phyloP scores from a whole-genome alignment of 2,329 filamentous ascomycete genomes.

The Calycina herbarum region DNA sequence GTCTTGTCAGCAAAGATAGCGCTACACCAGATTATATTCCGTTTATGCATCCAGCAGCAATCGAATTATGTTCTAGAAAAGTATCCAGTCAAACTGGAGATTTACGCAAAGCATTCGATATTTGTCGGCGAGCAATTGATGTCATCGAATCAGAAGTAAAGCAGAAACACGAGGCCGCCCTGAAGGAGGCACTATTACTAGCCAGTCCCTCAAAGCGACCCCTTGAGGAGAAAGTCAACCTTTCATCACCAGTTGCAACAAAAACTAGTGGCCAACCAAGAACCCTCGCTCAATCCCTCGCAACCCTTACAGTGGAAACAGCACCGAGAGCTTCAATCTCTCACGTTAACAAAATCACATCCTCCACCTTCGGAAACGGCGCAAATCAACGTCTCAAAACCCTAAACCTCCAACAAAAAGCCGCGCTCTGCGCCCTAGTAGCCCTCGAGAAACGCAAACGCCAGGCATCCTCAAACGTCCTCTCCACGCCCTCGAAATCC shows the following conservation, averaged over 20 bases:
- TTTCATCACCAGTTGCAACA: constrained; percentile 53
- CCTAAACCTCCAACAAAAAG: constrained; percentile 95
- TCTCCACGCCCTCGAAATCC: constrained; percentile 61
- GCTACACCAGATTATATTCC: constrained; percentile 65
- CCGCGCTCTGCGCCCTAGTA: constrained; percentile 83
- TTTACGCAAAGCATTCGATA: constrained; percentile 91
- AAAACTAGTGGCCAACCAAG: constrained; percentile 40
- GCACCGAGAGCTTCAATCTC: constrained; percentile 87
- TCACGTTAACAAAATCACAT: constrained; percentile 89
- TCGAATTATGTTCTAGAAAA: constrained; percentile 92
- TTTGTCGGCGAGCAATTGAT: constrained; percentile 86
- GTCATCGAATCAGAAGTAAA: constrained; percentile 83
- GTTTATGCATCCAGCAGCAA: constrained; percentile 90
- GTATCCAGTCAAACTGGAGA: constrained; percentile 93
- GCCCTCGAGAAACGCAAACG: constrained; percentile 79
- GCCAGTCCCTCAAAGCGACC: constrained; percentile 73
- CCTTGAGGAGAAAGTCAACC: constrained; percentile 78
- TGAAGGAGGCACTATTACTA: constrained; percentile 54
- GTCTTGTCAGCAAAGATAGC: constrained; percentile 61
- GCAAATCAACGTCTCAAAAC: constrained; percentile 79
- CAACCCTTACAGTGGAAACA: constrained; percentile 67
- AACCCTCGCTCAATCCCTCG: constrained; percentile 49
- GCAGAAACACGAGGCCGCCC: constrained; percentile 66
- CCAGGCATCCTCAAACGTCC: constrained; percentile 46
- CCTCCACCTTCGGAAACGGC: constrained; percentile 86